phyloP scores from a whole-genome alignment of 345 rosid genomes.

The Viola odorata region DNA sequence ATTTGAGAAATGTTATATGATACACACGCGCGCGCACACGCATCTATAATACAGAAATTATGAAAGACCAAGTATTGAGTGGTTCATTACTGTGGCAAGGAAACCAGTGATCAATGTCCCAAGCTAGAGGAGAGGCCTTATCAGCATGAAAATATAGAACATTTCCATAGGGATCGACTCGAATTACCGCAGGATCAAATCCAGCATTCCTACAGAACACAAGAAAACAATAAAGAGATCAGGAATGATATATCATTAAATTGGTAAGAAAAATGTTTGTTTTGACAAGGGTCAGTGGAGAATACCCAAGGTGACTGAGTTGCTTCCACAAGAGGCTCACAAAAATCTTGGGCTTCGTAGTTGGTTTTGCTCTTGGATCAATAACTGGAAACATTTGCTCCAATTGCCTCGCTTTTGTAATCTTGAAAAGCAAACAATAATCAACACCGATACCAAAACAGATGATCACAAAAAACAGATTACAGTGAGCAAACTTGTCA shows the following conservation, averaged over 20 bases:
- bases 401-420: constrained; percentile 39
- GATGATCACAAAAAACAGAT: too few relatives aligned
- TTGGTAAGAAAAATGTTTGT: neutral
- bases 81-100: constrained; percentile 66
- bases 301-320: constrained; percentile 77
- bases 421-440: constrained; percentile 28
- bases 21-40: too few relatives aligned
- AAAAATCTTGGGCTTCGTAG: constrained; percentile 62
- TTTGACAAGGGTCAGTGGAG: neutral
- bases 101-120: constrained; percentile 97
- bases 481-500: too few relatives aligned
- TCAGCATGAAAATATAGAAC: constrained; percentile 88
- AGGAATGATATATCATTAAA: neutral
- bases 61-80: neutral
- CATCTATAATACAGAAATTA: neutral
- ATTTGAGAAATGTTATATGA: neutral
- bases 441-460: neutral
- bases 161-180: constrained; percentile 85
- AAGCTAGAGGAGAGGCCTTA: constrained; percentile 93
- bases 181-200: constrained; percentile 79
- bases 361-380: constrained; percentile 66
- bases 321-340: constrained; percentile 85
- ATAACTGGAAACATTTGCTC: constrained; percentile 60
- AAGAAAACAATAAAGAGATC: constrained; percentile 7
- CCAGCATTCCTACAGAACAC: constrained; percentile 72